Conservation (phyloP, 2,329 filamentous ascomycete genomes). For the Exophiala bonariae region DNA sequence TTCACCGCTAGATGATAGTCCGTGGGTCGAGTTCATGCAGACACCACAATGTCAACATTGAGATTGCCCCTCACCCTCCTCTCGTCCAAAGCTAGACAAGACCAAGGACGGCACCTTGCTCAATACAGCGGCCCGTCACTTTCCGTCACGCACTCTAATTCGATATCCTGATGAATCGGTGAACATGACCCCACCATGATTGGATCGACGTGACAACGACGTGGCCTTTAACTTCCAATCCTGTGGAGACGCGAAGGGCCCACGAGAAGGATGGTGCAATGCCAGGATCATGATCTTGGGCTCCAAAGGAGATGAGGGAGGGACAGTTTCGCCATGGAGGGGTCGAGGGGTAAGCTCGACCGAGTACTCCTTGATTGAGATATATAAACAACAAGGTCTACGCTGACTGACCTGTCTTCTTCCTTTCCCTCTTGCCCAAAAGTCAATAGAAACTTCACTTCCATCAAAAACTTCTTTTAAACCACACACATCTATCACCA, state of each 20-base stretch:
- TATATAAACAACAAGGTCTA: constrained; percentile 22
- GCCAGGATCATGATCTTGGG: constrained; percentile 6
- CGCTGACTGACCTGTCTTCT: constrained; percentile 1
- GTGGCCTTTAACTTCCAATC: constrained; percentile 9
- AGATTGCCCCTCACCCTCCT: constrained; percentile 2
- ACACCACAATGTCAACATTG: constrained; percentile 2
- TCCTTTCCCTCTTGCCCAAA: constrained; percentile 3
- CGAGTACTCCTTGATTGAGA: background rate
- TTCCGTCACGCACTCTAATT: constrained; percentile 18
- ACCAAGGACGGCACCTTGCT: constrained; percentile 19
- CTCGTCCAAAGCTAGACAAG: constrained; percentile 2
- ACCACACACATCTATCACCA: constrained; percentile 14
- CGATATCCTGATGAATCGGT: constrained; percentile 19
- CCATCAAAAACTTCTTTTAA: background rate
- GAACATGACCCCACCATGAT: constrained; percentile 13
- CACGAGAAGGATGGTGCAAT: constrained; percentile 14
- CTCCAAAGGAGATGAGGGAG: background rate
- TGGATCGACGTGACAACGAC: constrained; percentile 9
- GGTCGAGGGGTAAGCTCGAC: constrained; percentile 18
- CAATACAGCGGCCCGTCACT: constrained; percentile 21
- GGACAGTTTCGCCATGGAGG: constrained; percentile 5
- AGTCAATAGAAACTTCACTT: background rate
- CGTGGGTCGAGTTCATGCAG: constrained; percentile 19
- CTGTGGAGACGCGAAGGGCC: constrained; percentile 14
- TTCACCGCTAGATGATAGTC: constrained; percentile 17